These are phyloP conservation scores for Boletellus deceptivus DNA, from an alignment of 1,284 basidiomycete genomes.

Conservation along the genomic window DNA sequence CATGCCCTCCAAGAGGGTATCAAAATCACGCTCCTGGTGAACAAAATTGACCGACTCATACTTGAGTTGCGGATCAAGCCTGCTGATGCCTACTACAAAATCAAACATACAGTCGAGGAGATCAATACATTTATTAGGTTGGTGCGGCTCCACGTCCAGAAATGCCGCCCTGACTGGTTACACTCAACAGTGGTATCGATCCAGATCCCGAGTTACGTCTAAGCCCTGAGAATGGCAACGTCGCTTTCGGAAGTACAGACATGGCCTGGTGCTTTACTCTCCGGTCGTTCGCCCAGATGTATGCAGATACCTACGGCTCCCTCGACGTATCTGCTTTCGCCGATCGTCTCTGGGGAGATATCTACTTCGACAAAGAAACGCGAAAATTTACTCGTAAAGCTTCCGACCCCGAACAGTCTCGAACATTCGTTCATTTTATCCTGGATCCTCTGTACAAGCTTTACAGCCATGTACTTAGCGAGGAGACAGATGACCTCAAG, in stretches of 20 bases:
- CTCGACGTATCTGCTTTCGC: constrained; percentile 73
- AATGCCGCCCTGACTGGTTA: constrained; percentile 2
- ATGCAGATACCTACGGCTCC: constrained; percentile 87
- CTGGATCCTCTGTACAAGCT: constrained; percentile 97
- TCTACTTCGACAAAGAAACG: constrained; percentile 84
- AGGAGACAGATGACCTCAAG: constrained; percentile 83
- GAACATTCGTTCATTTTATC: constrained; percentile 96
- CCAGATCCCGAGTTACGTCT: constrained; percentile 84
- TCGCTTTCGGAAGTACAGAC: constrained; percentile 95
- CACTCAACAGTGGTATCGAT: constrained; percentile 68
- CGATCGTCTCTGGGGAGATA: constrained; percentile 95
- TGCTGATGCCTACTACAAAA: constrained; percentile 96
- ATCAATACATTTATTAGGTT: constrained; percentile 94
- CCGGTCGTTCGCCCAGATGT: constrained; percentile 93
- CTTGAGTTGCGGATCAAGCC: constrained; percentile 96
- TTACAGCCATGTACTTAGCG: constrained; percentile 92
- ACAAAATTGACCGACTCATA: constrained; percentile 97
- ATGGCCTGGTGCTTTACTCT: constrained; percentile 99
- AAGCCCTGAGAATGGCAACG: constrained; percentile 94
- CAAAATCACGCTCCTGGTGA: constrained; percentile 92
- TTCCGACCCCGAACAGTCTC: constrained; percentile 75
- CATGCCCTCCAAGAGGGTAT: constrained; percentile 87
- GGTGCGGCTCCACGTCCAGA: constrained; percentile 18
- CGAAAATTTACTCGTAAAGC: constrained; percentile 90
- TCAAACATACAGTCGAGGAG: constrained; percentile 98